Evolutionary conservation across 345 rosid species (phyloP), one percentile per base, ranked within the genome.

Genomic region (Bruguiera parviflora): DNA sequence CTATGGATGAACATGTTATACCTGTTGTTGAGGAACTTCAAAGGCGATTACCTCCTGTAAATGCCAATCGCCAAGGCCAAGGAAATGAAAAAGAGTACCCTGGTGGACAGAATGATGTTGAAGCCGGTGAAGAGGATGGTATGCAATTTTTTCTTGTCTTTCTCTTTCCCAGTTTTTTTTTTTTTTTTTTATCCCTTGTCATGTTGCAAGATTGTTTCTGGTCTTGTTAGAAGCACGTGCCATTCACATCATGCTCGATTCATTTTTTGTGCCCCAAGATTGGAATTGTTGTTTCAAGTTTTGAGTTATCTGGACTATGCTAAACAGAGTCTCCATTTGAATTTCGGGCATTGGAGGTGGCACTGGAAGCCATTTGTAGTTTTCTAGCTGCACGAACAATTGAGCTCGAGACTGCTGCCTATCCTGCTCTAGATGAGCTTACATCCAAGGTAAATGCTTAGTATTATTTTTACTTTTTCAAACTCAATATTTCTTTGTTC

Each of bases 361-460:
- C 92, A 71, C 81, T 95, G 82, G 99, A 95, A 81, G 96, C 99
- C 64, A 90, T 95, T 6, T 95, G 99, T 71, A 95, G 98, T 78
- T 92, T 84, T 81, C 88, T 95, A 58, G 94, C 90, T 76, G 97
- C 96, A 52, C 96, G 99, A 8, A 87, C 99, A 0, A 88, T 88
- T 28, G 97, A 95, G 33, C 75, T 95, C 43, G 99, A 92, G 86
- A 76, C 90, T 66, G 90, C 86, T 71, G 98, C 99, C 67, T 95
- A 95, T 81, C 99, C 99, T 80, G 98, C 99, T 75, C 77, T 96
- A 67, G 99, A 96, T 74, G 99, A 87, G 79, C 97, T 96, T 68
- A 92, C 99, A 63, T 92, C 96, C 71, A 87, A 88, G 85, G 99
- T 87, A 46, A 67, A 53, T 67, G n/a, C n/a, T 69, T 68, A 20